Evolutionary conservation across 306 rosid species (phyloP).

Genomic region (Pyrus betulifolia): DNA sequence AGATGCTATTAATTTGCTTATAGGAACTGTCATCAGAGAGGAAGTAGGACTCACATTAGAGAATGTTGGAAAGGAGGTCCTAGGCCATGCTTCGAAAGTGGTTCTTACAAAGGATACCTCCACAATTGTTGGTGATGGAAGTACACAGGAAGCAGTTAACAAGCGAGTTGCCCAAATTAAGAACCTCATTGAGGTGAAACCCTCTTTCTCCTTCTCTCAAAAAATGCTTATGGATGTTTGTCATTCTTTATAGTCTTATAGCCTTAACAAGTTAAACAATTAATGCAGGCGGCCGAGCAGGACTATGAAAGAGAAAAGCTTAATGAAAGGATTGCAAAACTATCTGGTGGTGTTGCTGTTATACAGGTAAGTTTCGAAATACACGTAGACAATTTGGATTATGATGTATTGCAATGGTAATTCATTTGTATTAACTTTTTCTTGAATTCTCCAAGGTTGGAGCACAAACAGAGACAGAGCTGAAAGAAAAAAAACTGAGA

Average conservation of each 20-base stretch:
- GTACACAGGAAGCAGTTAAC: constrained; percentile 87
- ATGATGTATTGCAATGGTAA: not conserved
- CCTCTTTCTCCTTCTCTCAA: not conserved
- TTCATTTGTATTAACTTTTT: not conserved
- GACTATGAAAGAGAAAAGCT: constrained; percentile 91
- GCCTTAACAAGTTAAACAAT: not conserved
- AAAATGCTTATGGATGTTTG: not conserved
- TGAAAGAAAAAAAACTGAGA: constrained; percentile 93
- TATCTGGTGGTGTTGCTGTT: constrained; percentile 98
- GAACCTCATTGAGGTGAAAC: constrained; percentile 72
- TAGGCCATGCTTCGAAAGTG: constrained; percentile 85
- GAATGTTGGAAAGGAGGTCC: constrained; percentile 89
- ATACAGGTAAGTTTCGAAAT: constrained; percentile 54
- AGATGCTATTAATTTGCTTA: constrained; percentile 6
- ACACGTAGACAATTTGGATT: not conserved
- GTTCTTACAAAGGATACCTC: constrained; percentile 93
- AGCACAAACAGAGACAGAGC: constrained; percentile 99
- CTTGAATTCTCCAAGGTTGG: constrained; percentile 55
- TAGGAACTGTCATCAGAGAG: constrained; percentile 91
- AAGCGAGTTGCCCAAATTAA: constrained; percentile 89
- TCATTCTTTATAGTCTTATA: not conserved
- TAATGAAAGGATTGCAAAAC: constrained; percentile 84
- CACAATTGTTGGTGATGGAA: constrained; percentile 95
- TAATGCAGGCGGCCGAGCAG: constrained; percentile 78
- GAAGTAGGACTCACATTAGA: constrained; percentile 91